These are phyloP conservation scores for Botrytis galanthina DNA, from an alignment of 2,329 filamentous ascomycete genomes.

Conservation along the genomic window DNA sequence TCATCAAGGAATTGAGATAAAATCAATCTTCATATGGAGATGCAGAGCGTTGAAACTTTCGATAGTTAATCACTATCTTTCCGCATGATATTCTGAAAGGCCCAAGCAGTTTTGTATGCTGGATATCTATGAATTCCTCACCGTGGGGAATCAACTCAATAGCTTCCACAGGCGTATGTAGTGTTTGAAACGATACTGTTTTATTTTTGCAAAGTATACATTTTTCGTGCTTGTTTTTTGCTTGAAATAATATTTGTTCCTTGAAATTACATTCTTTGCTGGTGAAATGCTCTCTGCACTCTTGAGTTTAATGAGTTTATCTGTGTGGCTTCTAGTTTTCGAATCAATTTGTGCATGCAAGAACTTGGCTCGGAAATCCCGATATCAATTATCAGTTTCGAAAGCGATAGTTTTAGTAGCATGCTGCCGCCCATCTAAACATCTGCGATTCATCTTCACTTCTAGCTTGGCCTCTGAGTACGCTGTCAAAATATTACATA, in stretches of 20 bases:
- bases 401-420: background rate
- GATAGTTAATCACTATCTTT: background rate
- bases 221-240: background rate
- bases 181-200: background rate
- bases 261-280: background rate
- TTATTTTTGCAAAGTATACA: background rate
- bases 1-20: no score
- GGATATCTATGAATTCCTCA: background rate
- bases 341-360: no score
- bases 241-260: background rate
- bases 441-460: background rate
- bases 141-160: no score
- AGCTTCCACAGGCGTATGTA: no score
- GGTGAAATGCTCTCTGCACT: background rate
- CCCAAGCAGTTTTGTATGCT: background rate
- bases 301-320: no score
- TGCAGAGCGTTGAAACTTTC: background rate
- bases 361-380: background rate
- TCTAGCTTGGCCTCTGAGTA: background rate
- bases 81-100: accelerated
- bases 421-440: background rate
- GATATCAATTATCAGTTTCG: background rate
- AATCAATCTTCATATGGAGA: background rate
- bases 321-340: no score
- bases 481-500: background rate